Evolutionary conservation across 208 protist species (phyloP).

Genomic region (Crithidia fasciculata): DNA sequence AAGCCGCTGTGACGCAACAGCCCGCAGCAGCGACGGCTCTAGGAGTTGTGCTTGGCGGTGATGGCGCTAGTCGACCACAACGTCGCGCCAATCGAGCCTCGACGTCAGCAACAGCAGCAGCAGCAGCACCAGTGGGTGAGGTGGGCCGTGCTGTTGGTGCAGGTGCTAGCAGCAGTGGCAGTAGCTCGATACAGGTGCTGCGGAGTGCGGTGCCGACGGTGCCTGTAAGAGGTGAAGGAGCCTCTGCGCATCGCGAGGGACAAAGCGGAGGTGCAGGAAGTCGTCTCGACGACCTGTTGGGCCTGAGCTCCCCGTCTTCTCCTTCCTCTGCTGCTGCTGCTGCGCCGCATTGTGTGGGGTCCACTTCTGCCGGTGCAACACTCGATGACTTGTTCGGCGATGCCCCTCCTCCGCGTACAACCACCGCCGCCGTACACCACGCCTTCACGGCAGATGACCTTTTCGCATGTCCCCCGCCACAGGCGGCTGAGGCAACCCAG

Average conservation of each 20-base stretch:
- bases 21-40: too few relatives aligned
- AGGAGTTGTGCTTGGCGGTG: not conserved
- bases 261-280: not conserved
- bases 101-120: not conserved
- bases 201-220: not conserved
- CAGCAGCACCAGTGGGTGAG: not conserved
- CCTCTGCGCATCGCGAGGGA: not conserved
- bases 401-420: not conserved
- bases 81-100: not conserved
- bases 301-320: not conserved
- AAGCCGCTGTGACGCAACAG: not conserved
- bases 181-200: not conserved
- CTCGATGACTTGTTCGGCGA: constrained; percentile 16
- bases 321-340: not conserved
- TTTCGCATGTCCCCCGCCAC: constrained; percentile 3
- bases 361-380: not conserved
- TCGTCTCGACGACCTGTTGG: not conserved
- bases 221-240: too few relatives aligned
- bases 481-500: not conserved
- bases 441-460: constrained; percentile 12
- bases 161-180: not conserved
- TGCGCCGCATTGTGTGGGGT: not conserved
- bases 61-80: constrained; percentile 9
- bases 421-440: not conserved
- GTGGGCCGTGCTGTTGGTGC: too few relatives aligned